phyloP scores from a whole-genome alignment of 164 flowering plant species.

The Vitis labrusca region DNA sequence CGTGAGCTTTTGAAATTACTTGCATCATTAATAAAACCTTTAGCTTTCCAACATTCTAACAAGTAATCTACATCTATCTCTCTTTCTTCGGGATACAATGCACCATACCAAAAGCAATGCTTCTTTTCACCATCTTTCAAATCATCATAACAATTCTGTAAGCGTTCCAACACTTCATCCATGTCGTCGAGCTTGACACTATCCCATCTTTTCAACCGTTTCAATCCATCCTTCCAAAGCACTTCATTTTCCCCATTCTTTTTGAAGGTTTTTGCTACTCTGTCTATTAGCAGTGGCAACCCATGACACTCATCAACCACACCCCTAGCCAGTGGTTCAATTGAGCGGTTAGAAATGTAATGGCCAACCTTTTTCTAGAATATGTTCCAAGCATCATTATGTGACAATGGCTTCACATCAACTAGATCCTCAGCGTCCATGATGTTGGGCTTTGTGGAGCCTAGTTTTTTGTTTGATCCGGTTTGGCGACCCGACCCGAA shows the following conservation, averaged over 20 bases:
- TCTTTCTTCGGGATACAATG: constrained; percentile 9
- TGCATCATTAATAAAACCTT: not conserved
- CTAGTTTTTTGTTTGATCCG: too few species aligned
- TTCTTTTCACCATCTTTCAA: not conserved
- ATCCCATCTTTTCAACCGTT: not conserved
- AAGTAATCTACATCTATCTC: constrained; percentile 4
- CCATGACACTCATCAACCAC: constrained; percentile 6
- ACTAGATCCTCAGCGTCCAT: constrained; percentile 7
- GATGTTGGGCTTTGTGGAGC: too few species aligned
- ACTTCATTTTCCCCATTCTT: not conserved
- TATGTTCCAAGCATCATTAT: constrained; percentile 3
- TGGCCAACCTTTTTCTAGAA: constrained; percentile 7
- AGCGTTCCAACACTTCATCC: constrained; percentile 4
- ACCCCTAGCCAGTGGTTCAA: not conserved
- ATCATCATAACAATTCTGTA: constrained; percentile 4
- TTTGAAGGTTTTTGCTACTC: constrained; percentile 3
- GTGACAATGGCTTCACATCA: constrained; percentile 1
- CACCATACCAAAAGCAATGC: constrained; percentile 5
- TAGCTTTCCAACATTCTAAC: constrained; percentile 14
- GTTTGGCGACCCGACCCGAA: too few species aligned
- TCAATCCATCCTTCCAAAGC: constrained; percentile 7
- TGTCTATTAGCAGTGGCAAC: constrained; percentile 9
- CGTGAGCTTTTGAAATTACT: not conserved
- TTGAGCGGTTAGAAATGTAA: not conserved
- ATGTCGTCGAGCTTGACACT: not conserved